These are phyloP conservation scores for Macrolepiota albuminosa DNA, from an alignment of 768 basidiomycete species.

Conservation along the genomic window DNA sequence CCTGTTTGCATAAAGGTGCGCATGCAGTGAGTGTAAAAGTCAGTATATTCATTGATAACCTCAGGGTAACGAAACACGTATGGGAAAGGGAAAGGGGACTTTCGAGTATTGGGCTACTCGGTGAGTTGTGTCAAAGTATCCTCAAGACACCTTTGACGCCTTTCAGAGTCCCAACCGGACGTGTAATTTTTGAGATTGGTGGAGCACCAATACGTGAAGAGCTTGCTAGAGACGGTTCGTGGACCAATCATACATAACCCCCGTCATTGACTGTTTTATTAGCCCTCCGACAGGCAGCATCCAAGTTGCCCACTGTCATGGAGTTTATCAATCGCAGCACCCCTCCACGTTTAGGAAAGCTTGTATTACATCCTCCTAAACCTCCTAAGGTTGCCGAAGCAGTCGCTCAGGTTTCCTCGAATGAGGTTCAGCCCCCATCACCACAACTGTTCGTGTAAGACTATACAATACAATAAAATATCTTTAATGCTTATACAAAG, in stretches of 20 bases:
- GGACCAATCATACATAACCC: neutral
- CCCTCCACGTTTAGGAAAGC: slow-evolving; percentile 69
- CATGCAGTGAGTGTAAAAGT: neutral
- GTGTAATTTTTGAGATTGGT: slow-evolving; percentile 92
- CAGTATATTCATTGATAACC: neutral
- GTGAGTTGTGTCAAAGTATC: slow-evolving; percentile 35
- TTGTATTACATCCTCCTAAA: slow-evolving; percentile 47
- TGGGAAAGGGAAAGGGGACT: slow-evolving; percentile 98
- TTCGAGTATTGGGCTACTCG: slow-evolving; percentile 98
- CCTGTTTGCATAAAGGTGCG: slow-evolving; percentile 94
- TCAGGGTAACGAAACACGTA: slow-evolving; percentile 93
- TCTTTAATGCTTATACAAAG: neutral
- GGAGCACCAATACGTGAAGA: slow-evolving; percentile 88
- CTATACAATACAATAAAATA: neutral
- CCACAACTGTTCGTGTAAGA: neutral
- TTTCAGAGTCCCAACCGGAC: slow-evolving; percentile 74
- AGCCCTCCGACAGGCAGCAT: slow-evolving; percentile 87
- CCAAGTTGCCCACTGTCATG: slow-evolving; percentile 81
- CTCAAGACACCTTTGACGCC: neutral
- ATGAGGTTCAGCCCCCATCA: neutral
- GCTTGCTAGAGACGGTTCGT: slow-evolving; percentile 83
- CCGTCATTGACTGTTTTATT: slow-evolving; percentile 2
- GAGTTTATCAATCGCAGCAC: slow-evolving; percentile 76
- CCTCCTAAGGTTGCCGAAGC: slow-evolving; percentile 19
- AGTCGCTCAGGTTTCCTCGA: slow-evolving; percentile 6